phyloP scores from a whole-genome alignment of 2,329 filamentous ascomycete species.

The Zasmidium cellare region DNA sequence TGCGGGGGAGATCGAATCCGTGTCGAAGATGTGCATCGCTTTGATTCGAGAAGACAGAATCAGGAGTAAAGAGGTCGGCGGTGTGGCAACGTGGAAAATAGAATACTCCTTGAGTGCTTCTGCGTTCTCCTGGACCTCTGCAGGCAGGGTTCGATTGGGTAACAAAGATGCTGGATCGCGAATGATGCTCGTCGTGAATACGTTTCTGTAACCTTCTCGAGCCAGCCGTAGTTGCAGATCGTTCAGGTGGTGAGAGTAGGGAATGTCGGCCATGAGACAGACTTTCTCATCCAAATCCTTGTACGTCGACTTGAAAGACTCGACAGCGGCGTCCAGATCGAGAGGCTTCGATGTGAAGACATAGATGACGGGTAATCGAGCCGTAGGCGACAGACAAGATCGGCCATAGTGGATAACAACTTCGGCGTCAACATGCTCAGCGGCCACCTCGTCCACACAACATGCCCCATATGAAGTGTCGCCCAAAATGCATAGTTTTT shows the following conservation, averaged over 20 bases:
- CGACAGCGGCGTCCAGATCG: constrained; percentile 58
- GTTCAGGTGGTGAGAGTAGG: constrained; percentile 74
- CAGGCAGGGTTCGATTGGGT: constrained; percentile 75
- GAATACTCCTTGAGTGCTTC: constrained; percentile 64
- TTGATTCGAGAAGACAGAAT: constrained; percentile 81
- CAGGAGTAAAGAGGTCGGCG: constrained; percentile 79
- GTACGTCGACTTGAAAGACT: constrained; percentile 69
- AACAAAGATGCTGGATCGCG: constrained; percentile 78
- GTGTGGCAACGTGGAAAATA: constrained; percentile 81
- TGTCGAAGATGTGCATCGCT: constrained; percentile 75
- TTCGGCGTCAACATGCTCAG: constrained; percentile 87
- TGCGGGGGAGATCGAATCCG: constrained; percentile 37
- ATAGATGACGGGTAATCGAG: constrained; percentile 82
- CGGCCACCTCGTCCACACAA: constrained; percentile 95
- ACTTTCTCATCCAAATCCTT: constrained; percentile 63
- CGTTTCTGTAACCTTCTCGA: constrained; percentile 65
- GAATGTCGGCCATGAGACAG: constrained; percentile 85
- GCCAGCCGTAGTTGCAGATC: constrained; percentile 56
- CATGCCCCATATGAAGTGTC: constrained; percentile 97
- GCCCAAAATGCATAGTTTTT: constrained; percentile 76
- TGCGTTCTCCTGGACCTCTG: constrained; percentile 45
- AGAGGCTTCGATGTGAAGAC: constrained; percentile 79
- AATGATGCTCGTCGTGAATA: constrained; percentile 70
- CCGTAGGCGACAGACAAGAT: constrained; percentile 87
- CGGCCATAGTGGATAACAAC: constrained; percentile 93